Evolutionary conservation across 2,329 filamentous ascomycete genomes (phyloP).

Genomic region (Cladobotryum mycophilum): DNA sequence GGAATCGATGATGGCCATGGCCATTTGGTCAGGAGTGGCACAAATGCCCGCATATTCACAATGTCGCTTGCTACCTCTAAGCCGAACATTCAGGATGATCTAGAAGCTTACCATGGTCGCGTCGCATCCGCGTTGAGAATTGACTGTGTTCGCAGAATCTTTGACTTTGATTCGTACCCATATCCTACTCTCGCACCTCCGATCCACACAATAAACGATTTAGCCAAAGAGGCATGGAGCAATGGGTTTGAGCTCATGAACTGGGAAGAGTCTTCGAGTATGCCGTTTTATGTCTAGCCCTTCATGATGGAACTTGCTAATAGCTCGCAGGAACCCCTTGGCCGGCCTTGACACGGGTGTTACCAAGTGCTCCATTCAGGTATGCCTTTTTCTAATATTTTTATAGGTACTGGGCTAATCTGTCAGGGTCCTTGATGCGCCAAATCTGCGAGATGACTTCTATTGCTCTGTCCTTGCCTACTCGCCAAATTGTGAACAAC

Average conservation of each 20-base stretch:
- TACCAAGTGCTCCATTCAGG: conserved; percentile 74
- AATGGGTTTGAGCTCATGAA: conserved; percentile 18
- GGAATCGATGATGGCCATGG: conserved; percentile 58
- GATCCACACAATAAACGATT: neutral
- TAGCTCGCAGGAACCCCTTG: conserved; percentile 13
- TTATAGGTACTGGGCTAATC: conserved; percentile 25
- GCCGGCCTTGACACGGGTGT: conserved; percentile 28
- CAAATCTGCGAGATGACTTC: conserved; percentile 85
- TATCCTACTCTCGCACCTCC: conserved; percentile 8
- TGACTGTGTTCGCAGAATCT: conserved; percentile 59
- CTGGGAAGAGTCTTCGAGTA: neutral
- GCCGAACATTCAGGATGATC: conserved; percentile 49
- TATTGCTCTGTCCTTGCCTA: conserved; percentile 92
- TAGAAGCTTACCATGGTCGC: conserved; percentile 63
- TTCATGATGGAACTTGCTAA: conserved; percentile 4
- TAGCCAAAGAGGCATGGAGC: conserved; percentile 1
- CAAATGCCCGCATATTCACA: conserved; percentile 61
- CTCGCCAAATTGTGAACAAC: conserved; percentile 62
- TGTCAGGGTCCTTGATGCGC: conserved; percentile 74
- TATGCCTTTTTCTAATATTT: conserved; percentile 30
- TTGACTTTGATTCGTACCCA: conserved; percentile 43
- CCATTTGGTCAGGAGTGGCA: conserved; percentile 60
- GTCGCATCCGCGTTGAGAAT: conserved; percentile 78
- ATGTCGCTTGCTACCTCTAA: conserved; percentile 41
- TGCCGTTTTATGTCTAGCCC: neutral